Evolutionary conservation across 768 basidiomycete species (phyloP), one percentile per base, ranked within the genome.

Genomic region (Cubamyces sp.): DNA sequence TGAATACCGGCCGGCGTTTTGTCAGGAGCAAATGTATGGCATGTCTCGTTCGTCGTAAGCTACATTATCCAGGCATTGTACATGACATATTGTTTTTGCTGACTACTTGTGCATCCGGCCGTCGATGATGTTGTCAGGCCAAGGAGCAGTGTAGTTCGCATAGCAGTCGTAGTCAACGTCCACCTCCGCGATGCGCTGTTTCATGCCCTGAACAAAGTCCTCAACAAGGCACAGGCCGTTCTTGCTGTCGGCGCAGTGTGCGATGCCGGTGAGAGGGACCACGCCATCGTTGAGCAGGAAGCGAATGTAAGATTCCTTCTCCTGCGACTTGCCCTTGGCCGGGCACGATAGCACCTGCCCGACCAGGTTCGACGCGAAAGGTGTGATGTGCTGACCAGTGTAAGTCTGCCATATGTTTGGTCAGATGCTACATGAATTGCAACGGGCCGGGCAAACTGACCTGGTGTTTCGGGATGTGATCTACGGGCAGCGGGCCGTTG

Each of bases 231-330:
- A 84, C 46, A 80, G 64, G 1, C 82, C 81, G 19, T 81, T 73
- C 37, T 74, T 71, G 66, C 81, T 71, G 15, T 70, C 66, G 11
- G 52, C 42, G 70, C 83, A 84, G 9, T 79, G 79, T 0, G 71
- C 61, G 49, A 83, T 71, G 16, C 78, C 75, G 1, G 78, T 79
- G 14, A 83, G 71, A 11, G 82, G 82, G 1, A 82, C 71, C 3
- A 79, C 74, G 2, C 74, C 82, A 66, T 84, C 83, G 67, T 84
- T 84, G 25, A 82, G 71, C 48, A 82, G 73, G 70, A 79, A 76
- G 18, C 82, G 72, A 60, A 82, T 77, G 64, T 57, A 68, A 37
- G 59, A 58, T 28, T 61, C 43, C 51, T 57, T 60, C 56, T 76
- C 69, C 15, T 74, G 71, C 5, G 71, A 66, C 23, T 68, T 58